A percentile compares a stretch with the other conserved stretches of the same genome.
Conservation (phyloP, 208 protist species). For the Acanthamoeba divionensis region DNA sequence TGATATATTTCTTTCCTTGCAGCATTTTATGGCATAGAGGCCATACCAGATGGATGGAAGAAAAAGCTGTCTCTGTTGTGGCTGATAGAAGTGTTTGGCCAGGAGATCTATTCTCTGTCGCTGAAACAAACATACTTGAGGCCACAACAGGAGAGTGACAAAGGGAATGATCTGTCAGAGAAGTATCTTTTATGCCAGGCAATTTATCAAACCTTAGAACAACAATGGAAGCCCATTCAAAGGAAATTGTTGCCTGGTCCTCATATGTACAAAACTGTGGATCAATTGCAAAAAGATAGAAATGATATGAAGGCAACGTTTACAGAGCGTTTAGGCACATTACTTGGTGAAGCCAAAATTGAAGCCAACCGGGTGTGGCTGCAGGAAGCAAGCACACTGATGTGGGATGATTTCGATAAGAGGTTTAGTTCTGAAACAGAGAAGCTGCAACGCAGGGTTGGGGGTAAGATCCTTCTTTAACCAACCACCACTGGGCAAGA, state of each 20-base stretch:
- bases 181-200: background rate
- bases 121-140: background rate
- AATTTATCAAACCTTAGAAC: background rate
- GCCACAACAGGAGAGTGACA: background rate
- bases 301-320: background rate
- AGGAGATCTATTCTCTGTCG: background rate
- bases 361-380: background rate
- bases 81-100: background rate
- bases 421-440: background rate
- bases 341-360: background rate
- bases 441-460: background rate
- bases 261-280: slow-evolving; percentile 14
- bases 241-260: background rate
- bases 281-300: background rate
- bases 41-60: slow-evolving; percentile 11
- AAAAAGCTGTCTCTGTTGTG: background rate
- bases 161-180: background rate
- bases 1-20: background rate
- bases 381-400: background rate
- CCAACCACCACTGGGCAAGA: background rate
- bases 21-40: slow-evolving; percentile 33
- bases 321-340: background rate
- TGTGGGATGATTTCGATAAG: background rate
- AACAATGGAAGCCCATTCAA: background rate
- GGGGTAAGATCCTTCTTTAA: background rate